Percentiles rank a stretch among this genome's conserved stretches.
Evolutionary conservation across 257 asterid species (phyloP).

Genomic region (Petrea volubilis): DNA sequence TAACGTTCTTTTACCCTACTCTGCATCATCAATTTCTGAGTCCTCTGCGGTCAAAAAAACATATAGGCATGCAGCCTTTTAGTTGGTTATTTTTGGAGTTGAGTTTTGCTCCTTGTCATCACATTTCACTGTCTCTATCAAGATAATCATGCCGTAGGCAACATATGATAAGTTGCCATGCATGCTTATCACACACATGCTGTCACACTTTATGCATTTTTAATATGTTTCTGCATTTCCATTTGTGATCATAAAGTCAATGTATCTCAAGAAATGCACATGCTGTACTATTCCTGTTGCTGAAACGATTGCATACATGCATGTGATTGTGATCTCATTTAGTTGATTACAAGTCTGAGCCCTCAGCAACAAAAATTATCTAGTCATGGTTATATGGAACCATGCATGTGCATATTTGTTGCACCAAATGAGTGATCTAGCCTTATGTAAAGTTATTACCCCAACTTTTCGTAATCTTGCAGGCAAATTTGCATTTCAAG

Average conservation of each 20-base stretch:
- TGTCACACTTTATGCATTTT: background rate
- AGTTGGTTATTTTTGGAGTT: slow-evolving; percentile 41
- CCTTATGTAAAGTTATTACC: slow-evolving; percentile 25
- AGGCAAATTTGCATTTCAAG: slow-evolving; percentile 53
- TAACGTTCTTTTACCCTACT: background rate
- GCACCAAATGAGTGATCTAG: slow-evolving; percentile 43
- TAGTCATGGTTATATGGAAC: slow-evolving; percentile 53
- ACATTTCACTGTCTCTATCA: slow-evolving; percentile 26
- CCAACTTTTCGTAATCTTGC: slow-evolving; percentile 35
- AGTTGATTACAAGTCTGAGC: slow-evolving; percentile 32
- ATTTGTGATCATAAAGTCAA: background rate
- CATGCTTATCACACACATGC: background rate
- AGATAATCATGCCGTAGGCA: slow-evolving; percentile 24
- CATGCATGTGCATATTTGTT: slow-evolving; percentile 77
- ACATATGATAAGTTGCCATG: slow-evolving; percentile 16
- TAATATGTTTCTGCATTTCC: slow-evolving; percentile 4
- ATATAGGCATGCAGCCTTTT: slow-evolving; percentile 24
- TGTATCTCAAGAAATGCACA: too few relatives aligned
- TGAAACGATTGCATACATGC: slow-evolving; percentile 8
- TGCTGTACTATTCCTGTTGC: background rate
- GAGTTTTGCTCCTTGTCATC: slow-evolving; percentile 37
- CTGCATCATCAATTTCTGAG: slow-evolving; percentile 16
- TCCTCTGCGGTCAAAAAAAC: slow-evolving; percentile 28
- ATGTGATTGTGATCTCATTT: slow-evolving; percentile 8
- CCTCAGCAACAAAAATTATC: slow-evolving; percentile 32